Evolutionary conservation across 1,284 basidiomycete species (phyloP), one percentile per base, ranked within the genome.

Genomic region (Sanguinoderma infundibulare): DNA sequence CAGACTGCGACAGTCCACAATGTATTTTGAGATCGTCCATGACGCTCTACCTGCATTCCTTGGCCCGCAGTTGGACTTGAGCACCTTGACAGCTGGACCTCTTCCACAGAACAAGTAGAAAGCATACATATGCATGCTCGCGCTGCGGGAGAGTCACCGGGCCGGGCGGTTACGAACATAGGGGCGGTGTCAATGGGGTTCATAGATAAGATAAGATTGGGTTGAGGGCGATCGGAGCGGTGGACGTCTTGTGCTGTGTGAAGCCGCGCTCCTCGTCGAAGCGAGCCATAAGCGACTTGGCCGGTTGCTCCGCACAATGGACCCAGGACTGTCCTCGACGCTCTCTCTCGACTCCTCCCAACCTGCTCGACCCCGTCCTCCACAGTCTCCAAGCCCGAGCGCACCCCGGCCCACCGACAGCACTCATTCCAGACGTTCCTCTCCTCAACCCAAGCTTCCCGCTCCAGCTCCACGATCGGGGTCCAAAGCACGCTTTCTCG

Each of bases 121-220:
- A n/a, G n/a, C n/a, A n/a, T n/a, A n/a, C n/a, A n/a, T n/a, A n/a
- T n/a, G n/a, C n/a, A n/a, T n/a, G n/a, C n/a, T n/a, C n/a, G n/a
- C n/a, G n/a, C n/a, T n/a, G n/a, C n/a, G n/a, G n/a, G n/a, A n/a
- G n/a, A n/a, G n/a, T n/a, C n/a, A n/a, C n/a, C n/a, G n/a, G n/a
- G n/a, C n/a, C n/a, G n/a, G n/a, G n/a, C n/a, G n/a, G n/a, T n/a
- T n/a, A n/a, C 26, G 42, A 15, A 26, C 15, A 14, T 57, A 26
- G 55, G 53, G 36, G 46, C 17, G 9, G 35, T 46, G 47, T 40
- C 20, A 53, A 44, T 34, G 35, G 34, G n/a, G 34, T 14, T 34
- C 44, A 50, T 35, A 55, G 66, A 64, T 62, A 63, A 70, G 69
- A 70, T 69, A 59, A 70, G 70, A 69, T 70, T 51, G 34, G 53